Base-by-base conservation (phyloP, 2,329 filamentous ascomycete species). In the Dactylellina haptotyla region DNA sequence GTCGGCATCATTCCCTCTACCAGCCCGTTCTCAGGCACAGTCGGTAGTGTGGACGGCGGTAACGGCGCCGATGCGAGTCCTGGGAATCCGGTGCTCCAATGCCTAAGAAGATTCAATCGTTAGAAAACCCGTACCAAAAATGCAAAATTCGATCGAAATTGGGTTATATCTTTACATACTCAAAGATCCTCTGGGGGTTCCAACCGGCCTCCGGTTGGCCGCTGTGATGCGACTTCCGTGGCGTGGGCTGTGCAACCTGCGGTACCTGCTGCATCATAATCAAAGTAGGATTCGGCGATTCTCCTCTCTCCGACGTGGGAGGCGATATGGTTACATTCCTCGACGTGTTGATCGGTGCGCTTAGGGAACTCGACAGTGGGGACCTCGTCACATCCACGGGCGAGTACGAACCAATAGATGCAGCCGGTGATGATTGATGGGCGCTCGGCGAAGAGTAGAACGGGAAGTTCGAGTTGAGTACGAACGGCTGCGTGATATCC, bases 41-140 rank as follows among this genome's bases (percentile, higher is more conserved):
- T 81, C 77, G 82, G 79, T 71, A 83, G 80, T 66, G 79, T 79
- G 75, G 81, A 80, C 75, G 82, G 81, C 75, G 83, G 79, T 78
- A 84, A 83, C 8, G 81, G 80, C 5, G 82, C 80, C 12, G 69
- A 73, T 43, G 69, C 69, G 14, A 73, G 34, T 80, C 83, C 75
- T 80, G 81, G 50, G 83, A 97, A 98, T 76, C 94, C 93, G 79
- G 90, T 89, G 81, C 96, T 93, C 93, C 94, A 98, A 84, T 97
- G 92, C 81, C 93, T 96, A 78, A 75, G 76, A 4, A 37, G 20
- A 63, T 6, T 54, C 14, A 41, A 41, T n/a, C 3, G 18, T 16
- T 3, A n/a, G 14, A 14, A 34, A 34, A 14, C 26, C 10, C 9
- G 23, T 14, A 75, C 23, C 54, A 16, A 23, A 26, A 53, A 28